Evolutionary conservation across 148 eudicot genomes (phyloP).

Genomic region (Vaccinium myrtillus): DNA sequence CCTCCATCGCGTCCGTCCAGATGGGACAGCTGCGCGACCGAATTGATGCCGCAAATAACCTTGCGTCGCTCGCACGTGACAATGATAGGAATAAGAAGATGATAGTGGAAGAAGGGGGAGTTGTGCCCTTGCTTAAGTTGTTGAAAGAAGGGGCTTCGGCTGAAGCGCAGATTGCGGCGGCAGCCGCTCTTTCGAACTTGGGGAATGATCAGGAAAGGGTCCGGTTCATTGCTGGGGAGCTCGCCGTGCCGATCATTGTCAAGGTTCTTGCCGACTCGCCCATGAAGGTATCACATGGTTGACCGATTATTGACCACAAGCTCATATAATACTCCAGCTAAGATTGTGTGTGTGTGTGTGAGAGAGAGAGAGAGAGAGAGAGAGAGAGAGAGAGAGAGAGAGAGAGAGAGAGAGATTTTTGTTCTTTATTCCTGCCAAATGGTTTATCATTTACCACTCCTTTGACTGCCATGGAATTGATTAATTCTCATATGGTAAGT

Average conservation of each 20-base stretch:
- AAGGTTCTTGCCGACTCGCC: constrained; percentile 55
- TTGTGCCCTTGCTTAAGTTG: constrained; percentile 52
- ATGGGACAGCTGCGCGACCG: constrained; percentile 43
- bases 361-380: background rate
- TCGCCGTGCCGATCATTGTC: constrained; percentile 47
- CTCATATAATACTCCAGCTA: background rate
- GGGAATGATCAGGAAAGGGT: constrained; percentile 48
- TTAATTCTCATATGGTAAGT: too few relatives aligned
- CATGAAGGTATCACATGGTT: constrained; percentile 18
- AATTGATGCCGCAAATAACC: constrained; percentile 50
- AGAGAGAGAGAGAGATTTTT: too few relatives aligned
- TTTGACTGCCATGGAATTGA: too few relatives aligned
- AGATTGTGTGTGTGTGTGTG: background rate
- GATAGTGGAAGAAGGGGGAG: constrained; percentile 71
- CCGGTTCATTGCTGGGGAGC: constrained; percentile 30
- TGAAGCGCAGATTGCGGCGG: constrained; percentile 67
- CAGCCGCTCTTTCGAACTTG: constrained; percentile 46
- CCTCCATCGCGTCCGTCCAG: constrained; percentile 57
- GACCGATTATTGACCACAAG: background rate
- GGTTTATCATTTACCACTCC: too few relatives aligned
- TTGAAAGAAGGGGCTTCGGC: constrained; percentile 57
- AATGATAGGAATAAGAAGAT: constrained; percentile 55
- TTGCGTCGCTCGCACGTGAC: constrained; percentile 45
- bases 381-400: too few relatives aligned
- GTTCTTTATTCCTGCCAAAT: too few relatives aligned